Base-by-base conservation (phyloP, 768 basidiomycete genomes). In the Hemileccinum impolitum region DNA sequence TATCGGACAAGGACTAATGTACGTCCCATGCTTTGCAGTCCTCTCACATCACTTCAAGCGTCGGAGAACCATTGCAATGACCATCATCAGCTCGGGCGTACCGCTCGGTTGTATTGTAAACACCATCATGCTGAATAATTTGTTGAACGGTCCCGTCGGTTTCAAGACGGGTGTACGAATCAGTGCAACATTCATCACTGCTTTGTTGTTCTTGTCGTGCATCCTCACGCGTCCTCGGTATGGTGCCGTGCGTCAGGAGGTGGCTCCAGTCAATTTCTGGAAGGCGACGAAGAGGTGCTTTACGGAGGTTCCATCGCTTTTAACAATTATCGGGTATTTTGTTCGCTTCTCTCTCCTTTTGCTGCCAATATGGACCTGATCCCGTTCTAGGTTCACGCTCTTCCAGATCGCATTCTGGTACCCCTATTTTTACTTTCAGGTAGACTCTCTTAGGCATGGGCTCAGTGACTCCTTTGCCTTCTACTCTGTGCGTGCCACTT, bases 121-220 rank as follows among this genome's bases (percentile, higher is more conserved):
- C 46, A 79, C 82, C 1, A 80, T 84, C 52, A 76, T 84, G 71
- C 66, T 87, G 21, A 85, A 87, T 59, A 63, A 72, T 23, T 51
- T 45, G 25, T 52, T 43, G 45, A 75, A 74, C 46, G 72, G 75
- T 3, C 55, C 65, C 6, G 61, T 75, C 4, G 80, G 84, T 7
- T 75, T 80, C 55, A 64, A 55, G 11, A 65, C 51, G 35, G 70
- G 72, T 26, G 70, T 72, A 0, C 69, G 66, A 4, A 69, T 68
- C 13, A 75, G 68, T 47, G 76, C 72, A 2, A 61, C 60, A 18
- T 58, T 80, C 17, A 61, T 72, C 43, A 62, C 68, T 0, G 70
- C 44, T 3, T 45, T 73, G 1, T 56, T 79, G 14, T 39, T 72
- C 26, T 48, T 75, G 9, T 72, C 72, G 0, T 74, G 73, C 40